These are phyloP conservation scores for Entomortierella parvispora DNA, from an alignment of 192 early-diverging fungal genomes.

Conservation along the genomic window DNA sequence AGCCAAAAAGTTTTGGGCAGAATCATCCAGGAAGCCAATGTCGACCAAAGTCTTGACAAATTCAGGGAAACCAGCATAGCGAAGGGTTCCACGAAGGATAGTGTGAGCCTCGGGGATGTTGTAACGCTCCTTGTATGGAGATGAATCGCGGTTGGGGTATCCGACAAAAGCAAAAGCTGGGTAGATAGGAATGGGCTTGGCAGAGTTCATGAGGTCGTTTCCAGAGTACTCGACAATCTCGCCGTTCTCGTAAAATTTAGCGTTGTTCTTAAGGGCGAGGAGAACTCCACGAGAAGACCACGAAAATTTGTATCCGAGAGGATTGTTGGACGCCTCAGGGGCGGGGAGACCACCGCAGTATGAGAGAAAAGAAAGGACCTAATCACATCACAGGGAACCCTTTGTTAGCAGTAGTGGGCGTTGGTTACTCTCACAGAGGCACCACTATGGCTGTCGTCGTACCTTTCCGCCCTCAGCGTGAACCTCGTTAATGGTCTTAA, in stretches of 20 bases:
- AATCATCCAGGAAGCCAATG: slow-evolving; percentile 91
- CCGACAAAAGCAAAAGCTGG: slow-evolving; percentile 96
- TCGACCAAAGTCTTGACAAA: slow-evolving; percentile 95
- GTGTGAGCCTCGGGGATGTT: slow-evolving; percentile 93
- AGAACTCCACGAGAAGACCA: slow-evolving; percentile 99
- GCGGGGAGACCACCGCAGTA: slow-evolving; percentile 99
- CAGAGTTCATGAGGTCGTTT: slow-evolving; percentile 89
- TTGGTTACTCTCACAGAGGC: no score
- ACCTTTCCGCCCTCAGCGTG: slow-evolving; percentile 83
- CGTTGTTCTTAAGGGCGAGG: slow-evolving; percentile 93
- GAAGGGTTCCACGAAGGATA: slow-evolving; percentile 93
- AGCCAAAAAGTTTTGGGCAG: slow-evolving; percentile 68
- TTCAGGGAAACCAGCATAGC: slow-evolving; percentile 97
- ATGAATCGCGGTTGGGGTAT: slow-evolving; percentile 98
- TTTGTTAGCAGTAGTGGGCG: no score
- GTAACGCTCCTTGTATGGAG: slow-evolving; percentile 93
- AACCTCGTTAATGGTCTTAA: slow-evolving; percentile 93
- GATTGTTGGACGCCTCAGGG: slow-evolving; percentile 96
- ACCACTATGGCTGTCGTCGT: slow-evolving; percentile 10
- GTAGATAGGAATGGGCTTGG: slow-evolving; percentile 90
- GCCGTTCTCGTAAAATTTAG: slow-evolving; percentile 90
- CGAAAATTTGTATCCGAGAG: slow-evolving; percentile 99
- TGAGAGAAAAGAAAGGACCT: slow-evolving; percentile 86
- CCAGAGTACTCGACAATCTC: slow-evolving; percentile 86
- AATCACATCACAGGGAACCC: neutral